Evolutionary conservation across 805 yeast genomes (phyloP).

Genomic region (Candida nemodendra): DNA sequence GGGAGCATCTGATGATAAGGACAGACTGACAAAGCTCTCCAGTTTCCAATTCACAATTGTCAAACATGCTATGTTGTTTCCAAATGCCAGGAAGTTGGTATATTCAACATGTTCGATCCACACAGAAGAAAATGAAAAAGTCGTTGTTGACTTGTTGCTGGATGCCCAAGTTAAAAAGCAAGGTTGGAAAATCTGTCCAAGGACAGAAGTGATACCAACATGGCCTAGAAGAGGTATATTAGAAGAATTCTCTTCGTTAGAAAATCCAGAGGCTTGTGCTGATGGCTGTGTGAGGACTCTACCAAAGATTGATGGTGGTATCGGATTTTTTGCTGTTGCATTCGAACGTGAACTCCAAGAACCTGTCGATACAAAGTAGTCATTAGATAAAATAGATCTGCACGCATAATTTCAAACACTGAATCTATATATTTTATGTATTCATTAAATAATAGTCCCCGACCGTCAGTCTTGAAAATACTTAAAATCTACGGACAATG

Average conservation of each 20-base stretch:
- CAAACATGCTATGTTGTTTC: conserved; percentile 83
- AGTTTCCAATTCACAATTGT: conserved; percentile 87
- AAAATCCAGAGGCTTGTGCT: conserved; percentile 55
- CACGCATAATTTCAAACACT: background rate
- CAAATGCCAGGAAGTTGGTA: conserved; percentile 72
- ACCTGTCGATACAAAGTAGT: no score
- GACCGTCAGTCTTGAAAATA: no score
- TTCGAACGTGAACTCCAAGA: conserved; percentile 52
- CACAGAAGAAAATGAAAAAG: conserved; percentile 90
- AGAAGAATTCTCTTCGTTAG: conserved; percentile 60
- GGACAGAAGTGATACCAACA: conserved; percentile 65
- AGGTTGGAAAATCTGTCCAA: conserved; percentile 73
- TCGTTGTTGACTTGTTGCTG: conserved; percentile 71
- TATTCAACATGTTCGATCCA: conserved; percentile 96
- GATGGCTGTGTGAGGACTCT: conserved; percentile 84
- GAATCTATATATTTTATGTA: background rate
- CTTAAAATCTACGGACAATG: conserved; percentile 55
- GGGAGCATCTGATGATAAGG: conserved; percentile 39
- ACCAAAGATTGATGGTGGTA: conserved; percentile 95
- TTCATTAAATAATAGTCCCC: no score
- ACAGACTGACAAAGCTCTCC: conserved; percentile 69
- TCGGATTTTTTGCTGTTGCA: conserved; percentile 95
- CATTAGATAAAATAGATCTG: no score
- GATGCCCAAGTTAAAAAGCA: conserved; percentile 59
- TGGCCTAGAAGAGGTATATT: conserved; percentile 87